These are phyloP conservation scores for Salix viminalis DNA, from an alignment of 345 rosid genomes.

Conservation along the genomic window DNA sequence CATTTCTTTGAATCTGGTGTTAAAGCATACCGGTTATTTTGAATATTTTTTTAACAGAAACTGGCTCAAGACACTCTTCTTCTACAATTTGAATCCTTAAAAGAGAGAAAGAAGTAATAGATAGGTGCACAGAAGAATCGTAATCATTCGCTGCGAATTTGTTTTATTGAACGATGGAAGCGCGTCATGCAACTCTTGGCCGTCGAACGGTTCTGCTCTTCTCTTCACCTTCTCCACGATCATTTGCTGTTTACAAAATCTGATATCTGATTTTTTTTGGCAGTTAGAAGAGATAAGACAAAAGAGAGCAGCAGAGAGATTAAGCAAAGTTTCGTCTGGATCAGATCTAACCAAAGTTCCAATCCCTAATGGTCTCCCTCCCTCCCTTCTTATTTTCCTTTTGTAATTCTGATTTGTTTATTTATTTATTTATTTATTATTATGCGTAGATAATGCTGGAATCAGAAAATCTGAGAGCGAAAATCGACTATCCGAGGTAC, in stretches of 20 bases:
- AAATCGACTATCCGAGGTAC: conserved; percentile 76
- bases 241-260: neutral
- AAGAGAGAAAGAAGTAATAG: neutral
- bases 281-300: conserved; percentile 94
- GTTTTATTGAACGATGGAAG: conserved; percentile 39
- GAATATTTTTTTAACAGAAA: too few species aligned
- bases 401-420: neutral
- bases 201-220: conserved; percentile 72
- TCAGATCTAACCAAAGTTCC: conserved; percentile 66
- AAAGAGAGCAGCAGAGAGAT: conserved; percentile 88
- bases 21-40: neutral
- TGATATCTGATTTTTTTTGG: neutral
- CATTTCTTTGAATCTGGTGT: too few species aligned
- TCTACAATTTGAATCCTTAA: neutral
- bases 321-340: conserved; percentile 68
- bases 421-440: neutral
- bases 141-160: neutral
- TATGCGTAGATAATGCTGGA: conserved; percentile 44
- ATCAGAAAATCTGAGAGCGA: conserved; percentile 79
- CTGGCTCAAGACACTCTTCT: too few species aligned
- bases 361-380: conserved; percentile 46
- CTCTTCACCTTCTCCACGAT: neutral
- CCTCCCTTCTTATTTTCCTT: conserved; percentile 2
- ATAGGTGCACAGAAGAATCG: neutral
- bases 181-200: conserved; percentile 83